phyloP scores from a whole-genome alignment of 495 filamentous ascomycete species.

The Aspergillus affinis region DNA sequence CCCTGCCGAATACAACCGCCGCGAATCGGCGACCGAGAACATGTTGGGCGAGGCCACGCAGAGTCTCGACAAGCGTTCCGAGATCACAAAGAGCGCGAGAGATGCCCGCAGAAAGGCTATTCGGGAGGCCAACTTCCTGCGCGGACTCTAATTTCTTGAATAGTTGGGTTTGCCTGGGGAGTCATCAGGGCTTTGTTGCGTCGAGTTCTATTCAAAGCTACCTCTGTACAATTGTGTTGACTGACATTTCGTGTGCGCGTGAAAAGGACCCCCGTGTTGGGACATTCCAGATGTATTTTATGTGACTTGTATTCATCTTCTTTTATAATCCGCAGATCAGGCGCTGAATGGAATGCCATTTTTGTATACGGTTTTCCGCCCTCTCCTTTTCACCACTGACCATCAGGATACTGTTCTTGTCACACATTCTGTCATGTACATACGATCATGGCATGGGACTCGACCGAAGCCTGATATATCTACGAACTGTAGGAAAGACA shows the following conservation, averaged over 20 bases:
- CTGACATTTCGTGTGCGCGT: constrained; percentile 5
- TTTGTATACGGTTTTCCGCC: neutral
- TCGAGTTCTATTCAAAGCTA: constrained; percentile 11
- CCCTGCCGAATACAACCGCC: constrained; percentile 43
- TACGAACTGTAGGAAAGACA: neutral
- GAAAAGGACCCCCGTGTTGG: constrained; percentile 4
- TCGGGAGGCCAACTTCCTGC: constrained; percentile 92
- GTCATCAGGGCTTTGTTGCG: constrained; percentile 7
- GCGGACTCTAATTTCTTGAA: constrained; percentile 60
- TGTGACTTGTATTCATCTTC: constrained; percentile 16
- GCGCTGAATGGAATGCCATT: constrained; percentile 14
- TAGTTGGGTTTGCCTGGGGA: constrained; percentile 10
- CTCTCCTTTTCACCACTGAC: neutral
- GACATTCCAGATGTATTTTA: constrained; percentile 25
- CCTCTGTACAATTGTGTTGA: constrained; percentile 18
- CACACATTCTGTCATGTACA: neutral
- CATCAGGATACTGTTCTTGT: neutral
- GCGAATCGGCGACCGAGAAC: constrained; percentile 25
- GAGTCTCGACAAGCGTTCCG: constrained; percentile 40
- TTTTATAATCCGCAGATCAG: constrained; percentile 14
- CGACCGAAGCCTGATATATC: neutral
- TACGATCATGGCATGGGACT: neutral
- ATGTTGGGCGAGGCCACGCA: constrained; percentile 31
- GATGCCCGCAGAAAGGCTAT: constrained; percentile 74
- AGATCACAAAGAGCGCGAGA: constrained; percentile 59